Conservation (phyloP, 495 filamentous ascomycete species). For the Apiosordaria backusii region DNA sequence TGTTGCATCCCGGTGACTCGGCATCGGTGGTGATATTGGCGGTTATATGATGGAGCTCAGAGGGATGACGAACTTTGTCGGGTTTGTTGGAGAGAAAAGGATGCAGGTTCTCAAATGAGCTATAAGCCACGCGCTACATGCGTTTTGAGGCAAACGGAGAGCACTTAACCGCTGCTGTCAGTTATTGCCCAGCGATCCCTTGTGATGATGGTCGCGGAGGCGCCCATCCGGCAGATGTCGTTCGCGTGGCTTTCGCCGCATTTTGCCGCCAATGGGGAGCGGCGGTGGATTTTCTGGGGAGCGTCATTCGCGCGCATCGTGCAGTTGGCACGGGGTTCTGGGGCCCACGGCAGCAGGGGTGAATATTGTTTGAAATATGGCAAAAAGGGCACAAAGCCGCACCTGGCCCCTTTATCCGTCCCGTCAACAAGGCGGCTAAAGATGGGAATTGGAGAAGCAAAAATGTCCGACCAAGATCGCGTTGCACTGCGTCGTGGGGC, state of each 20-base stretch:
- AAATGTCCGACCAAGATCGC: constrained; percentile 11
- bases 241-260: not conserved
- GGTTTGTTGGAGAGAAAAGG: not conserved
- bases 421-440: constrained; percentile 17
- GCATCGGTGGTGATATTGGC: constrained; percentile 1
- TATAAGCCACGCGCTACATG: not conserved
- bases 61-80: not conserved
- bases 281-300: constrained; percentile 1
- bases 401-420: constrained; percentile 16
- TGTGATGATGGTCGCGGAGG: not conserved
- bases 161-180: constrained; percentile 4
- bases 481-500: constrained; percentile 14
- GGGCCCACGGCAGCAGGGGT: not conserved
- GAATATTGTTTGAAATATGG: constrained; percentile 16
- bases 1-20: constrained; percentile 8
- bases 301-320: constrained; percentile 17
- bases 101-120: not conserved
- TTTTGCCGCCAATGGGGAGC: constrained; percentile 12
- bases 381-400: constrained; percentile 9
- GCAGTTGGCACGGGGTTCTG: not conserved
- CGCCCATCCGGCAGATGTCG: constrained; percentile 10
- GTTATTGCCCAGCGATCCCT: constrained; percentile 3
- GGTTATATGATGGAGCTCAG: not conserved
- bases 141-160: constrained; percentile 1
- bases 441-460: not conserved